phyloP scores from a whole-genome alignment of 495 filamentous ascomycete genomes.

The Pseudomonodictys pantanalensis region DNA sequence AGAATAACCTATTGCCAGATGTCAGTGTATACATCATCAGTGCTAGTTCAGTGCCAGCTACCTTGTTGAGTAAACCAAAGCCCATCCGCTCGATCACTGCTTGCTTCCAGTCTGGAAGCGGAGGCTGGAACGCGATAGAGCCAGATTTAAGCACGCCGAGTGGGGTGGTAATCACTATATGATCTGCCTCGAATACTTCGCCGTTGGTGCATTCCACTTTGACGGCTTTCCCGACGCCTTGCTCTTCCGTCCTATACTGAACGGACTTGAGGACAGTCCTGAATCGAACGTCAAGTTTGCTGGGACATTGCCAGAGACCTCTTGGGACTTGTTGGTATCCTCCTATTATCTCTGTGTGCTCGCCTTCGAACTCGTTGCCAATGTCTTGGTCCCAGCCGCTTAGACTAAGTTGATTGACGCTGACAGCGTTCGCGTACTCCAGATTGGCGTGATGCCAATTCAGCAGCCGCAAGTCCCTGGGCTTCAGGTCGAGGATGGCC shows the following conservation, averaged over 20 bases:
- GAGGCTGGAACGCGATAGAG: slow-evolving; percentile 72
- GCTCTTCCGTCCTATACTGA: slow-evolving; percentile 52
- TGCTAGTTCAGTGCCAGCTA: slow-evolving; percentile 17
- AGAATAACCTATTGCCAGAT: slow-evolving; percentile 59
- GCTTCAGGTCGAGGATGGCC: slow-evolving; percentile 72
- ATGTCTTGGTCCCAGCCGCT: slow-evolving; percentile 94
- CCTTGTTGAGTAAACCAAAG: slow-evolving; percentile 91
- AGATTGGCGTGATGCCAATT: slow-evolving; percentile 99
- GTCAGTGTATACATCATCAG: slow-evolving; percentile 11
- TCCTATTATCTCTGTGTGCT: slow-evolving; percentile 86
- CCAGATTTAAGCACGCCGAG: slow-evolving; percentile 83
- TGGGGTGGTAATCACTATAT: slow-evolving; percentile 82
- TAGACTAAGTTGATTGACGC: slow-evolving; percentile 80
- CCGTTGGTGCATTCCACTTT: slow-evolving; percentile 78
- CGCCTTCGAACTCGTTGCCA: slow-evolving; percentile 94
- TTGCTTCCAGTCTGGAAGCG: slow-evolving; percentile 79
- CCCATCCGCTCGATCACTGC: slow-evolving; percentile 83
- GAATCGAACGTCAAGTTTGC: slow-evolving; percentile 74
- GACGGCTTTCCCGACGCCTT: slow-evolving; percentile 40
- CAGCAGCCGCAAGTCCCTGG: slow-evolving; percentile 82
- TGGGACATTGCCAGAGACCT: slow-evolving; percentile 72
- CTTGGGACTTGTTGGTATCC: slow-evolving; percentile 89
- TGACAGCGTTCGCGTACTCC: slow-evolving; percentile 93
- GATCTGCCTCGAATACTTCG: slow-evolving; percentile 71
- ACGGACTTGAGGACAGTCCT: slow-evolving; percentile 67